A percentile compares a stretch with the other conserved stretches of the same genome.
Evolutionary conservation across 2,329 filamentous ascomycete species (phyloP).

Genomic region (Sarocladium oryzae): DNA sequence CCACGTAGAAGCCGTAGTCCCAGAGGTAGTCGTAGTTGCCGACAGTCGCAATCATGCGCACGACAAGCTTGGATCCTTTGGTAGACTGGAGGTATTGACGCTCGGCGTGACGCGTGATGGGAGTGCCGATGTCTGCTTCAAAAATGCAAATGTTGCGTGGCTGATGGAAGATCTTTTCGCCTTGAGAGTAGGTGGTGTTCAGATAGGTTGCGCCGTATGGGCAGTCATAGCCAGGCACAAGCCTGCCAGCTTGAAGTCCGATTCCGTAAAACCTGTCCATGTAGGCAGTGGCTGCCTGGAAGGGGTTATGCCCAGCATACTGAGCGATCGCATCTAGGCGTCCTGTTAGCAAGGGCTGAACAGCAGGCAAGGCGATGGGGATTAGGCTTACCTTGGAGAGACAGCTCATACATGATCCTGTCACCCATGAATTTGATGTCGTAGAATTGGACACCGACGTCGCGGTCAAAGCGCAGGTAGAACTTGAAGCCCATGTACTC

Average conservation of each 20-base stretch:
- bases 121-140: slow-evolving; percentile 41
- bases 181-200: slow-evolving; percentile 35
- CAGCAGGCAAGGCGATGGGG: too few species aligned
- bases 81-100: slow-evolving; percentile 34
- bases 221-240: slow-evolving; percentile 43
- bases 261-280: slow-evolving; percentile 41
- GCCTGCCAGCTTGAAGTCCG: slow-evolving; percentile 34
- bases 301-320: slow-evolving; percentile 39
- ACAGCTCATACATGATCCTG: slow-evolving; percentile 48
- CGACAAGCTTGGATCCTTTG: slow-evolving; percentile 40
- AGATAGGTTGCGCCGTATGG: slow-evolving; percentile 41
- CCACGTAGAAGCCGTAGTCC: slow-evolving; percentile 27
- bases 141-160: slow-evolving; percentile 49
- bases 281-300: slow-evolving; percentile 35
- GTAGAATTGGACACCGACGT: slow-evolving; percentile 41
- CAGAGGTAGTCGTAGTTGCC: slow-evolving; percentile 38
- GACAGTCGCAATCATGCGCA: slow-evolving; percentile 32
- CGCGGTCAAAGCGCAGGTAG: slow-evolving; percentile 38
- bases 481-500: slow-evolving; percentile 17
- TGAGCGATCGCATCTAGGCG: slow-evolving; percentile 41
- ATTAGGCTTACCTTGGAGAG: slow-evolving; percentile 30
- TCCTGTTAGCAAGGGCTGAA: too few species aligned
- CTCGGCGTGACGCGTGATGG: slow-evolving; percentile 42
- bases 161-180: slow-evolving; percentile 35
- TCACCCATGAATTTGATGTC: slow-evolving; percentile 49